These are phyloP conservation scores for Cladosporium sp. DNA, from an alignment of 2,329 filamentous ascomycete species.

Conservation along the genomic window DNA sequence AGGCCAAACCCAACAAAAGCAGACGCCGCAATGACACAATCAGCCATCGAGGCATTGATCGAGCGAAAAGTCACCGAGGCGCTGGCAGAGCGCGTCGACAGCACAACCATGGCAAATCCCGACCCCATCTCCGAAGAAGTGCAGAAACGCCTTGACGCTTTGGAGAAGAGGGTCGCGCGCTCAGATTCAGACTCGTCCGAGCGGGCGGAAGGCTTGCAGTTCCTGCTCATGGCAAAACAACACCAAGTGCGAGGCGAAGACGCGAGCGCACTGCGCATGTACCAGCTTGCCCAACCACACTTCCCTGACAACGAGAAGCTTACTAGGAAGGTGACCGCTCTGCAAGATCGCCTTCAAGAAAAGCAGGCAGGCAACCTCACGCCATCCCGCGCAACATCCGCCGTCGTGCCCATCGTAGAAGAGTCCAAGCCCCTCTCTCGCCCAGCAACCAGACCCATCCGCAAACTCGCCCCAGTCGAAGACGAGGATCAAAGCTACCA, in stretches of 20 bases:
- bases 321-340: constrained; percentile 49
- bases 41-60: constrained; percentile 83
- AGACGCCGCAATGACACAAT: constrained; percentile 43
- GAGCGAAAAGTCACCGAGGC: constrained; percentile 89
- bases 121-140: constrained; percentile 65
- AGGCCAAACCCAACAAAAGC: constrained; percentile 24
- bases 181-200: constrained; percentile 63
- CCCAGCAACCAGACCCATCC: constrained; percentile 11
- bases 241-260: constrained; percentile 81
- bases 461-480: constrained; percentile 8
- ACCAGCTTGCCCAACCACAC: constrained; percentile 74
- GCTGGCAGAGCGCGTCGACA: constrained; percentile 64
- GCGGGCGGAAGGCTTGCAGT: constrained; percentile 76
- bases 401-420: constrained; percentile 1
- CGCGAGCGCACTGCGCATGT: constrained; percentile 73
- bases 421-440: background rate
- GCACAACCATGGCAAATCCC: constrained; percentile 17
- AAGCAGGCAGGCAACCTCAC: constrained; percentile 32
- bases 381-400: background rate
- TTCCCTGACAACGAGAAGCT: constrained; percentile 82
- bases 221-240: constrained; percentile 85
- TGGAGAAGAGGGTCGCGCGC: constrained; percentile 78
- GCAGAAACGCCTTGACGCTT: constrained; percentile 71
- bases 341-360: constrained; percentile 48
- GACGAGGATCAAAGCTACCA: constrained; percentile 55